Conservation (phyloP, 306 rosid genomes). For the Begonia peltatifolia region DNA sequence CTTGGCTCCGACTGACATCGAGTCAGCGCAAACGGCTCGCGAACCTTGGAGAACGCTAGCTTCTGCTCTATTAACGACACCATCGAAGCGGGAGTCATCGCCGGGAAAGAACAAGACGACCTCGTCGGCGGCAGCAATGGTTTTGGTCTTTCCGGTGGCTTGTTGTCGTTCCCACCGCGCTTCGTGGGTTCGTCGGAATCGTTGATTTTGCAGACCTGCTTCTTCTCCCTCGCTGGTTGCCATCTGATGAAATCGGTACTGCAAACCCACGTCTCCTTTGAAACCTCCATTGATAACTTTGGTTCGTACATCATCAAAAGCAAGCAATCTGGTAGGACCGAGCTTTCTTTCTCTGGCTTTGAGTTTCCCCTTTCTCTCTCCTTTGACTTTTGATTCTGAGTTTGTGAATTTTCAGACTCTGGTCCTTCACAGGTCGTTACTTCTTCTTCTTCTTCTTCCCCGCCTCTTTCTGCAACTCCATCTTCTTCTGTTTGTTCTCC, state of each 20-base stretch:
- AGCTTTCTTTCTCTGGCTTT: constrained; percentile 11
- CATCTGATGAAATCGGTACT: constrained; percentile 69
- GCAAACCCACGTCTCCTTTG: constrained; percentile 91
- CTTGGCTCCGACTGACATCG: constrained; percentile 95
- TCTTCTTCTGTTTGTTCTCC: constrained; percentile 1
- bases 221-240: constrained; percentile 46
- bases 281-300: constrained; percentile 87
- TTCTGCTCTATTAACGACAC: constrained; percentile 65
- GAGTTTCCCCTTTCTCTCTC: constrained; percentile 15
- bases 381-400: constrained; percentile 15
- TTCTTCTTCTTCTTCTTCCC: constrained; percentile 7
- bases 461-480: constrained; percentile 1
- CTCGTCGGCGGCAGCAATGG: constrained; percentile 50
- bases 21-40: constrained; percentile 72
- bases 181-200: constrained; percentile 23
- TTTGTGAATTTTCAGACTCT: constrained; percentile 12
- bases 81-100: constrained; percentile 32
- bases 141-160: constrained; percentile 7
- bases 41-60: constrained; percentile 42
- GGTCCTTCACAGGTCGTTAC: constrained; percentile 11
- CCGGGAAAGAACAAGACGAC: constrained; percentile 65
- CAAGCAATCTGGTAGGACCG: constrained; percentile 67
- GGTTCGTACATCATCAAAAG: constrained; percentile 96
- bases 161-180: constrained; percentile 12
- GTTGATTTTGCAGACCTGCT: constrained; percentile 15